phyloP scores from a whole-genome alignment of 441 rosid species.

The Croton setiger region DNA sequence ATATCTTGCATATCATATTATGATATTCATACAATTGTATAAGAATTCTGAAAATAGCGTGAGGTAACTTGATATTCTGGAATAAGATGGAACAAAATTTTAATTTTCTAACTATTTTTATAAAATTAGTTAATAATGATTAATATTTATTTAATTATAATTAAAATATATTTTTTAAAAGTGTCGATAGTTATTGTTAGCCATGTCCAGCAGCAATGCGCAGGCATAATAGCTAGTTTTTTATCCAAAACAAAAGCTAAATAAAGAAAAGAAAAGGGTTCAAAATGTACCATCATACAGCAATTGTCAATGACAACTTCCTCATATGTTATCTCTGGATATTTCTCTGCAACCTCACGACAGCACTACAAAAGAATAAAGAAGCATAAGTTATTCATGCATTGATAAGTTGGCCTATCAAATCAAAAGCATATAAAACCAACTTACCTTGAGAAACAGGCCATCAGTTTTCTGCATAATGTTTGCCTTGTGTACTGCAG shows the following conservation, averaged over 20 bases:
- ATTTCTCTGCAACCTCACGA: conserved; percentile 90
- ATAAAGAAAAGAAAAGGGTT: conserved; percentile 11
- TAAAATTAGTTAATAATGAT: no score
- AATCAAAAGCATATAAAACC: not conserved
- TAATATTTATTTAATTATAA: no score
- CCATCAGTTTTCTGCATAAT: conserved; percentile 99
- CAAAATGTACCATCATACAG: conserved; percentile 85
- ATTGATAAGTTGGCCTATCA: not conserved
- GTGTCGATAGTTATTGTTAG: no score
- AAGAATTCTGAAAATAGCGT: no score
- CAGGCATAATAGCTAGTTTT: no score
- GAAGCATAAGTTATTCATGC: conserved; percentile 7
- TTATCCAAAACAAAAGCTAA: not conserved
- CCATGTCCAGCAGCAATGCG: no score
- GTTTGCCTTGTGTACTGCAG: conserved; percentile 97
- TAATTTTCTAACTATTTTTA: no score
- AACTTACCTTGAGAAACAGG: conserved; percentile 80
- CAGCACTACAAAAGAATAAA: conserved; percentile 62
- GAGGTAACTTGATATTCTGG: no score
- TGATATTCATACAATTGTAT: no score
- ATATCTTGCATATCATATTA: no score
- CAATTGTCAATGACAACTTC: conserved; percentile 99
- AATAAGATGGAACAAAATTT: no score
- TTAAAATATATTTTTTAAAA: no score
- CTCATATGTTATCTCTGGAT: conserved; percentile 92